Evolutionary conservation across 2,329 filamentous ascomycete genomes (phyloP).

Genomic region (Verticillium isaacii): DNA sequence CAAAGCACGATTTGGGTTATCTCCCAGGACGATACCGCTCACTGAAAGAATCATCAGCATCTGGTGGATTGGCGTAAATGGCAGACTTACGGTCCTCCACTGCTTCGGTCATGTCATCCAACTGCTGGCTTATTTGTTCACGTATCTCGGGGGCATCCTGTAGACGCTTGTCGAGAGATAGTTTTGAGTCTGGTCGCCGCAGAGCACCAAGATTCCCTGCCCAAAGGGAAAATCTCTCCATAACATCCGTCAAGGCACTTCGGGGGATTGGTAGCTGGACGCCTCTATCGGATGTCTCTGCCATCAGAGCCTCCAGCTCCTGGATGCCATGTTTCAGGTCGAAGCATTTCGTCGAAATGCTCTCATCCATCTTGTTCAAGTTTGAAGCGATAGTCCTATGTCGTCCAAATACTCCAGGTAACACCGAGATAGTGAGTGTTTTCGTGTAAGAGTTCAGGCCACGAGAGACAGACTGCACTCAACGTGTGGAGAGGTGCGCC

Average conservation of each 20-base stretch:
- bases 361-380: neutral
- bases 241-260: neutral
- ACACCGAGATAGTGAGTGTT: neutral
- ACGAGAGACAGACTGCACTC: no score
- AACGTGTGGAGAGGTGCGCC: no score
- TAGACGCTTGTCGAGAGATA: constrained; percentile 10
- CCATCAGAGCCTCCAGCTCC: neutral
- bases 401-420: no score
- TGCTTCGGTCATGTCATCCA: constrained; percentile 9
- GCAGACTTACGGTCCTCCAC: constrained; percentile 7
- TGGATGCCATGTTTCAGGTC: neutral
- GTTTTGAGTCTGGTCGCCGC: neutral
- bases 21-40: neutral
- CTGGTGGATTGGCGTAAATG: neutral
- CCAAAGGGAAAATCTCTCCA: constrained; percentile 12
- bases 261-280: no score
- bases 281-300: no score
- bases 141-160: constrained; percentile 1
- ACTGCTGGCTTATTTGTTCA: constrained; percentile 1
- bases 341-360: neutral
- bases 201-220: constrained; percentile 9
- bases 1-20: constrained; percentile 1
- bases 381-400: no score
- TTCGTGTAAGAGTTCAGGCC: neutral
- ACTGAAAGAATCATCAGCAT: neutral